These are phyloP conservation scores for Tremella yokohamensis DNA, from an alignment of 768 basidiomycete genomes.

Conservation along the genomic window DNA sequence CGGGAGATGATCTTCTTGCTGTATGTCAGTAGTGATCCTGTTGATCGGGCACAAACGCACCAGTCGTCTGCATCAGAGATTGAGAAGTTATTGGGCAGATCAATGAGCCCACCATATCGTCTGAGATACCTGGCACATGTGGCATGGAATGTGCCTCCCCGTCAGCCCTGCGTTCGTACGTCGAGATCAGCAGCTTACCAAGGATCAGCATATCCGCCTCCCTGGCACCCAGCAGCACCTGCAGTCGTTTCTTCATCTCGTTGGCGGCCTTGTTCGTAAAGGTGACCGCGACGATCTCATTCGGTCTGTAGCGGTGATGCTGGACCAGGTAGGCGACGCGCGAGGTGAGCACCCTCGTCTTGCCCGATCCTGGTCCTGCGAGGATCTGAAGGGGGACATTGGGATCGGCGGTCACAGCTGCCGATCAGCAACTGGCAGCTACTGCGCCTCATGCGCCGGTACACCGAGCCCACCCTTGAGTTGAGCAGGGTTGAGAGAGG, in stretches of 20 bases:
- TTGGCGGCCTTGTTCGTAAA: conserved; percentile 89
- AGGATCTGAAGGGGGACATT: conserved; percentile 69
- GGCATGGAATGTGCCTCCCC: conserved; percentile 75
- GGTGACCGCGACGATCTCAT: conserved; percentile 56
- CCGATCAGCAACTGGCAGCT: conserved; percentile 2
- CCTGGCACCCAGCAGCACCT: conserved; percentile 64
- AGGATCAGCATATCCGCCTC: conserved; percentile 57
- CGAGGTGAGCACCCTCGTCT: conserved; percentile 52
- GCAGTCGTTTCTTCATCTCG: conserved; percentile 73
- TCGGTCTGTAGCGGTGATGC: conserved; percentile 37
- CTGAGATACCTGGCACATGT: conserved; percentile 70
- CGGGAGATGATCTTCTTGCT: conserved; percentile 68
- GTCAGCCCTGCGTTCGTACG: neutral
- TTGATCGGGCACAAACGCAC: conserved; percentile 51
- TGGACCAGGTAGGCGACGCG: conserved; percentile 51
- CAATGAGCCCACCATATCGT: conserved; percentile 60
- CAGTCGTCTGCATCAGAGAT: conserved; percentile 78
- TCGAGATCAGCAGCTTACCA: conserved; percentile 43
- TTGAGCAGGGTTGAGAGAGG: conserved; percentile 38
- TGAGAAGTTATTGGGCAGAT: conserved; percentile 69
- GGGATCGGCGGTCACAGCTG: conserved; percentile 68
- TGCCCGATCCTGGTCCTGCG: conserved; percentile 73
- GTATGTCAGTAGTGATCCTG: conserved; percentile 12
- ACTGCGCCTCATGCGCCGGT: neutral
- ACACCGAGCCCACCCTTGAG: conserved; percentile 27